Evolutionary conservation across 331 rosid genomes (phyloP), one percentile per base, ranked within the genome.

Genomic region (Dryas integrifolia): DNA sequence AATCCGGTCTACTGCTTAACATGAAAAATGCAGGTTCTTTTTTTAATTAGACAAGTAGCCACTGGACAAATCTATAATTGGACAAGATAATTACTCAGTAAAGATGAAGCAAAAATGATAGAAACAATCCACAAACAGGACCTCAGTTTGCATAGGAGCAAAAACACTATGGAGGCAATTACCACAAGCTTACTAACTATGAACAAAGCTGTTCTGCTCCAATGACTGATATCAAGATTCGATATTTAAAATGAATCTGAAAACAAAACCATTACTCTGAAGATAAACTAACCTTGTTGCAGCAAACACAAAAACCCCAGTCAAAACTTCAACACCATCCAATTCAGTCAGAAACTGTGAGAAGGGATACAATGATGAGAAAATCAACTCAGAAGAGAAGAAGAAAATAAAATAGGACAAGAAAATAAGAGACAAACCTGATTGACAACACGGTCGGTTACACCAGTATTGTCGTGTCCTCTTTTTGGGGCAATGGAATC

Each of bases 381-480:
- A 65, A 73, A 79, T 38, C 26, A 66, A 56, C 46, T 39, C 66
- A 44, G 40, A 72, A 45, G 47, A 74, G 44, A 50, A 41, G 56
- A 30, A 26, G 3, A 58, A 48, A 24, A 56, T 16, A 74, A 26
- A 47, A 69, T 69, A 58, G 64, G 68, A 52, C 2, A 72, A 66
- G 71, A 26, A 69, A 59, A 50, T 41, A 64, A 48, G 57, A 72
- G 51, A 85, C 78, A 66, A 53, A 94, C 98, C 78, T 94, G 98
- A 88, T 94, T 94, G 77, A 94, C 98, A 46, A 94, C 97, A 74
- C 98, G 98, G 73, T 94, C 98, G 58, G 97, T 94, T 26, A 94
- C 98, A 81, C 98, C 98, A 76, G 97, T 94, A 82, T 94, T 94
- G 86, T 94, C 98, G 76, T 91, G 96, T 77, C 98, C 98, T 86